Evolutionary conservation across 140 eudicot genomes (phyloP).

Genomic region (Bidens hawaiensis): DNA sequence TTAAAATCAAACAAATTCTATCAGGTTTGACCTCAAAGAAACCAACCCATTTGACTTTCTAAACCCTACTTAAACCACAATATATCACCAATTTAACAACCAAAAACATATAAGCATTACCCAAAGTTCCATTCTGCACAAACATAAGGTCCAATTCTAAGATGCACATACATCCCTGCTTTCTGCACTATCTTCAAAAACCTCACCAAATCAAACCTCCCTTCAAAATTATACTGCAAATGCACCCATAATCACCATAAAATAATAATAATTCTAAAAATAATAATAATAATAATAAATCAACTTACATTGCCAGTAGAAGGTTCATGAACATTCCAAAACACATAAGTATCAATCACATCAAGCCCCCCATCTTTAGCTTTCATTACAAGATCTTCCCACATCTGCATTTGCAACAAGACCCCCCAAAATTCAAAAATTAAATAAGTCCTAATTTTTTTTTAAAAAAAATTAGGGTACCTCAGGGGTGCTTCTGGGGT

Average conservation of each 20-base stretch:
- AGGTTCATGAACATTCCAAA: constrained; percentile 89
- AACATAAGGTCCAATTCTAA: constrained; percentile 86
- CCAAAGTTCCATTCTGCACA: constrained; percentile 98
- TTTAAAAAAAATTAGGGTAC: constrained; percentile 20
- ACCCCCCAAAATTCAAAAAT: too few species aligned
- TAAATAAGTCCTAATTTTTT: too few species aligned
- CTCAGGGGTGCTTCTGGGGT: constrained; percentile 68
- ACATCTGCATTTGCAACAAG: constrained; percentile 51
- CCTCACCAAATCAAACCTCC: constrained; percentile 77
- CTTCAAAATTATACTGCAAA: constrained; percentile 79
- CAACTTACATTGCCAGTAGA: constrained; percentile 70
- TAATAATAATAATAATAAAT: too few species aligned
- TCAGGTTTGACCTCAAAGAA: too few species aligned
- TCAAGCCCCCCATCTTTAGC: constrained; percentile 85
- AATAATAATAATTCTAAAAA: too few species aligned
- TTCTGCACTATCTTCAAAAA: constrained; percentile 74
- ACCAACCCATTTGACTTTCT: too few species aligned
- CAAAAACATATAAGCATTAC: too few species aligned
- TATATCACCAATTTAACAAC: background rate
- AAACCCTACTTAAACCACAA: constrained; percentile 7
- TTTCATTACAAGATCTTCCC: constrained; percentile 72
- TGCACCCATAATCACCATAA: constrained; percentile 1
- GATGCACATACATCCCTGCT: constrained; percentile 88
- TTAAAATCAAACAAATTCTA: too few species aligned
- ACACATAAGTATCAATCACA: constrained; percentile 74